Percentiles rank a stretch among this genome's conserved stretches.
These are phyloP conservation scores for Pichia sp. DNA, from an alignment of 1,139 yeast species.

Conservation along the genomic window DNA sequence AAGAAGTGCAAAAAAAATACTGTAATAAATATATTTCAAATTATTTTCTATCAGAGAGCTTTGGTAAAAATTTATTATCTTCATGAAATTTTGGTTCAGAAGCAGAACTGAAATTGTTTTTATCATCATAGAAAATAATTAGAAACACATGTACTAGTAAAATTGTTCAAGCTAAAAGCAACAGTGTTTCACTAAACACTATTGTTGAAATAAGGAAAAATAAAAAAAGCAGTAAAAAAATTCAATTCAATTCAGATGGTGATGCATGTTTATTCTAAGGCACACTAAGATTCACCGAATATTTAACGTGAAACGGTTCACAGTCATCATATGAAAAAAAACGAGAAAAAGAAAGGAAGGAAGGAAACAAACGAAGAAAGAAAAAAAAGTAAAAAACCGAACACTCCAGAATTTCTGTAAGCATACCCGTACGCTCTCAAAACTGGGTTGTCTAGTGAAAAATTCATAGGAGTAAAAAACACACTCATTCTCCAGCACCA, in stretches of 20 bases:
- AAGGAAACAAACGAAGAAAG: not conserved
- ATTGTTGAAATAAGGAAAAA: too few species aligned
- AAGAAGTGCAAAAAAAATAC: not conserved
- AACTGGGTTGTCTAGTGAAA: not conserved
- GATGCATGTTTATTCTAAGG: conserved; percentile 65
- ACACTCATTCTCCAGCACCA: too few species aligned
- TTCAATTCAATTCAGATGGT: conserved; percentile 60
- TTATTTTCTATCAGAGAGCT: conserved; percentile 16
- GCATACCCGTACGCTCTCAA: conserved; percentile 6
- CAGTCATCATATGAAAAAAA: conserved; percentile 28
- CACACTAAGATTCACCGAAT: conserved; percentile 45
- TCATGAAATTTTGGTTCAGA: conserved; percentile 64
- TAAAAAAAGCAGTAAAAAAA: not conserved
- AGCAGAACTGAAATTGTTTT: conserved; percentile 73
- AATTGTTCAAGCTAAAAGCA: not conserved
- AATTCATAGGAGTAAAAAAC: too few species aligned
- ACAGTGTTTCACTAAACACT: conserved; percentile 6
- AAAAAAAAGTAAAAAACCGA: not conserved
- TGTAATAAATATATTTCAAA: not conserved
- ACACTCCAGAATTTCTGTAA: too few species aligned
- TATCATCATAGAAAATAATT: conserved; percentile 46
- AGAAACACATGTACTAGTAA: not conserved
- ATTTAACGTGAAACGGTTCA: conserved; percentile 27
- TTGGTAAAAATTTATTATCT: conserved; percentile 56
- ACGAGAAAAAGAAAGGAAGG: not conserved